These are phyloP conservation scores for Hypoxylon sp. DNA, from an alignment of 2,329 filamentous ascomycete species.

Conservation along the genomic window DNA sequence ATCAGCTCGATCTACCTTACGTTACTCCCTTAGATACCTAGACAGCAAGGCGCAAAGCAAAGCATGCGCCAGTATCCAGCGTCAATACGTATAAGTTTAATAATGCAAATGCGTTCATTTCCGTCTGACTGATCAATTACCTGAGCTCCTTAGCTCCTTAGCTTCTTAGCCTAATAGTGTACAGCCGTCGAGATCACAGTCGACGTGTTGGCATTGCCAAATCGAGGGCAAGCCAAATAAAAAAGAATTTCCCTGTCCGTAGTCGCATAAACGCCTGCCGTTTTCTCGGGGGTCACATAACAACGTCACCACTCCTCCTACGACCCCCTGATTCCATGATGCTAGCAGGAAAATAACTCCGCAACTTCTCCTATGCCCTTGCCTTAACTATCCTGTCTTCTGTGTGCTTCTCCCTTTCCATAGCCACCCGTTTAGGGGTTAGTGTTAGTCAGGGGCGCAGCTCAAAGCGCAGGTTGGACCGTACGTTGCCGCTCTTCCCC, in stretches of 20 bases:
- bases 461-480: neutral
- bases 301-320: neutral
- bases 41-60: neutral
- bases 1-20: neutral
- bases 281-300: constrained; percentile 6
- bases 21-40: neutral
- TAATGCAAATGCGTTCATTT: neutral
- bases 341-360: neutral
- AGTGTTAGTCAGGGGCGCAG: neutral
- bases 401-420: neutral
- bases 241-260: neutral
- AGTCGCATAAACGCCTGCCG: constrained; percentile 16
- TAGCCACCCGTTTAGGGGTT: neutral
- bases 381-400: neutral
- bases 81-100: neutral
- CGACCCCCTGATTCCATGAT: constrained; percentile 3
- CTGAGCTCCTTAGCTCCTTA: constrained; percentile 12
- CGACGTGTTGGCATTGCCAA: neutral
- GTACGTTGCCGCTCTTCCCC: constrained; percentile 1
- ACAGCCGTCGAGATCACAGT: constrained; percentile 4
- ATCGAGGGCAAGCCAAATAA: neutral
- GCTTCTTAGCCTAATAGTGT: constrained; percentile 9
- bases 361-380: neutral
- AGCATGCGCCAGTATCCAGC: neutral
- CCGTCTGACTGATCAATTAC: constrained; percentile 12